phyloP scores from a whole-genome alignment of 257 asterid genomes.

The Lavandula angustifolia region DNA sequence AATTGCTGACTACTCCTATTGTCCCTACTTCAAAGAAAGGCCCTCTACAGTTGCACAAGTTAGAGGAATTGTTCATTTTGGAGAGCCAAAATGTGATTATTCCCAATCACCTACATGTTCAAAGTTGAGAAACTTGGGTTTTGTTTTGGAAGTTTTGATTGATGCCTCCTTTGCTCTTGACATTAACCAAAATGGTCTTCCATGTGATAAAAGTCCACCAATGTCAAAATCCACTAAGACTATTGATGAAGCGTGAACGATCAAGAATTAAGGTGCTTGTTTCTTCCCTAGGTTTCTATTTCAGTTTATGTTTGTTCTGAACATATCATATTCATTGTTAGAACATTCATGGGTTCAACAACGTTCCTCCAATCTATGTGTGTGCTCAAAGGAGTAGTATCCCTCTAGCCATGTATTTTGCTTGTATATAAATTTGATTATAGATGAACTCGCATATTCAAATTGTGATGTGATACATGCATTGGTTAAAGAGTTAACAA shows the following conservation, averaged over 20 bases:
- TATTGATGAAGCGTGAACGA: constrained; percentile 54
- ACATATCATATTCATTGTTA: constrained; percentile 3
- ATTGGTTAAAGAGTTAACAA: not conserved
- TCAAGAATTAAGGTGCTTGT: constrained; percentile 55
- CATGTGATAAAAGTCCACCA: constrained; percentile 42
- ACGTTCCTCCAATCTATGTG: not conserved
- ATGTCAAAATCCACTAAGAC: constrained; percentile 52
- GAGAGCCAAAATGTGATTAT: constrained; percentile 66
- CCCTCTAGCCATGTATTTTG: not conserved
- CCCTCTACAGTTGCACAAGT: constrained; percentile 55
- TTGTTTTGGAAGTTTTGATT: constrained; percentile 77
- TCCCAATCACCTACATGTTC: constrained; percentile 81
- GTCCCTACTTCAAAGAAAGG: constrained; percentile 49
- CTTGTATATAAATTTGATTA: constrained; percentile 13
- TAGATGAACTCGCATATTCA: constrained; percentile 2
- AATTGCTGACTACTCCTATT: constrained; percentile 37
- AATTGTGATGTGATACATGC: not conserved
- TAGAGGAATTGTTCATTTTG: constrained; percentile 57
- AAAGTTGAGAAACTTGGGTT: constrained; percentile 81
- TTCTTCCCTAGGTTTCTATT: constrained; percentile 14
- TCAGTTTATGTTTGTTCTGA: constrained; percentile 18
- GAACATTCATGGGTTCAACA: not conserved
- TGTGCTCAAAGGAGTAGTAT: constrained; percentile 13
- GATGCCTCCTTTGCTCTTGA: constrained; percentile 63
- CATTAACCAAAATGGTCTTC: constrained; percentile 41